Base-by-base conservation (phyloP, 2,329 filamentous ascomycete genomes). In the Alternaria arborescens region DNA sequence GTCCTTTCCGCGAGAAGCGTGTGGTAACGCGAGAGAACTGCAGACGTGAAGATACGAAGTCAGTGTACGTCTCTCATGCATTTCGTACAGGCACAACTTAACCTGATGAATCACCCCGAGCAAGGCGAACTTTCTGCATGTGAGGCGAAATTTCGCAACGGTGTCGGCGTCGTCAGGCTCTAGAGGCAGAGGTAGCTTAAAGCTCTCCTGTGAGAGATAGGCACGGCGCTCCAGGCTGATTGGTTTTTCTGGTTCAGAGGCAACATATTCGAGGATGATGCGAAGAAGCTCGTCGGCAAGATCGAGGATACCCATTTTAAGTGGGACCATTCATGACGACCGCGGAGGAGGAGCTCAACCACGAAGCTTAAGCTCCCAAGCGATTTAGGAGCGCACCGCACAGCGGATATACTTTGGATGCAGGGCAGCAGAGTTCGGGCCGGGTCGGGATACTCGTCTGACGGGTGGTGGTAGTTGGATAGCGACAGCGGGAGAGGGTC, bases 171-270 rank as follows among this genome's bases (percentile, higher is more conserved):
- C 80, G 56, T 81, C 78, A 41, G 74, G 77, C 28, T 79, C 76
- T 5, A 79, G 78, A 8, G 76, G 78, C 12, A 78, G 78, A 43
- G 81, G 80, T 52, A 75, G 76, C 61, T 80, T 81, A 74, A 85
- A 83, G 75, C 81, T 83, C 70, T 85, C 84, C 59, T 82, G 81
- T 24, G 84, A 85, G 32, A 85, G 77, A 68, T 83, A 85, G 60
- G 80, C 81, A 63, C 82, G 78, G 55, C 82, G 79, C 64, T 84
- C 83, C 53, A 84, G 79, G 36, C 78, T 81, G 57, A 84, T 80
- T 30, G 82, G 79, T 69, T 82, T 83, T 47, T 84, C 82, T 34
- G 82, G 80, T 62, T 85, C 82, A n/a, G 81, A 80, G 55, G 82
- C 82, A 65, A 86, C 81, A 65, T 83, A 78, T 68, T 84, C 82